These are phyloP conservation scores for Penicillium goetzii DNA, from an alignment of 495 filamentous ascomycete species.

Conservation along the genomic window DNA sequence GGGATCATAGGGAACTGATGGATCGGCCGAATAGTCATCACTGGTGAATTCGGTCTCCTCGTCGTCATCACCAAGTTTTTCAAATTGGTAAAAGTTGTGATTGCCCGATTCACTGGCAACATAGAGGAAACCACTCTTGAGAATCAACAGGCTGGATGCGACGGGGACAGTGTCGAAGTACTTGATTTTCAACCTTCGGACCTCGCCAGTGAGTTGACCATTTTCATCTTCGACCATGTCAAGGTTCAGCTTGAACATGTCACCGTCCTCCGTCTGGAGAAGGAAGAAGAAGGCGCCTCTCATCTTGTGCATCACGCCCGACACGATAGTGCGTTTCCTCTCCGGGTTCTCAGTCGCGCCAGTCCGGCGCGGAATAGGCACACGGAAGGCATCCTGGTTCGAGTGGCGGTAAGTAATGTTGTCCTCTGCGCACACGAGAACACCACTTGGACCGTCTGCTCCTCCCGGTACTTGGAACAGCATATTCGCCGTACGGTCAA, in stretches of 20 bases:
- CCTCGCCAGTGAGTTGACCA: constrained; percentile 77
- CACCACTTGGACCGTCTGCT: constrained; percentile 89
- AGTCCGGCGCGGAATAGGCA: constrained; percentile 82
- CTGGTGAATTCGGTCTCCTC: constrained; percentile 85
- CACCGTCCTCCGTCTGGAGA: constrained; percentile 92
- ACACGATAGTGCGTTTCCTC: constrained; percentile 80
- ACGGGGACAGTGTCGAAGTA: constrained; percentile 97
- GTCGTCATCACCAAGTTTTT: constrained; percentile 95
- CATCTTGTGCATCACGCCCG: constrained; percentile 96
- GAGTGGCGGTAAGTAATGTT: constrained; percentile 93
- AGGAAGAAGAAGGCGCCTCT: constrained; percentile 98
- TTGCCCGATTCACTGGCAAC: constrained; percentile 91
- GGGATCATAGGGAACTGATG: constrained; percentile 66
- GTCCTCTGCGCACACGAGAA: constrained; percentile 92
- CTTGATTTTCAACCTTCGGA: constrained; percentile 85
- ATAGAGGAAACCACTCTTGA: constrained; percentile 96
- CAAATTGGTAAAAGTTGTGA: constrained; percentile 95
- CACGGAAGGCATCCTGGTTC: constrained; percentile 85
- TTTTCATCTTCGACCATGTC: constrained; percentile 85
- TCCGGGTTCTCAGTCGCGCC: constrained; percentile 91
- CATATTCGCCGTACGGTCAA: constrained; percentile 86
- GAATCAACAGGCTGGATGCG: constrained; percentile 81
- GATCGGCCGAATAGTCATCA: constrained; percentile 77
- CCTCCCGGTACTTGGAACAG: constrained; percentile 97
- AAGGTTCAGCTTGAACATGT: constrained; percentile 94